Conservation (phyloP, 495 filamentous ascomycete species). For the Neurospora sp. region DNA sequence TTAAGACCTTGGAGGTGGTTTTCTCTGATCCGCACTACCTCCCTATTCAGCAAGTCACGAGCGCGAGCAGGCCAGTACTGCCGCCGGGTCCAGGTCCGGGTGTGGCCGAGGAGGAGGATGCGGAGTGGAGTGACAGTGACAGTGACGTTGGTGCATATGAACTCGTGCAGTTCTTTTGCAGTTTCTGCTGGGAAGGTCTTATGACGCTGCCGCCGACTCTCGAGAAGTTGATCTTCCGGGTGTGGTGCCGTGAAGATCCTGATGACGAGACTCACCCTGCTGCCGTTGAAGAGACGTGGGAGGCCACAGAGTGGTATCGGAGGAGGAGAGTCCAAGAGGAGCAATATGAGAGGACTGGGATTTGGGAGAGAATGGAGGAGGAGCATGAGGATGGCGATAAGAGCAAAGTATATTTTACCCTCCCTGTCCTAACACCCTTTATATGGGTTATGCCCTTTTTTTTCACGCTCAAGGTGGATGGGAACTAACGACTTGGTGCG, state of each 20-base stretch:
- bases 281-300: neutral
- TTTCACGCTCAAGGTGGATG: neutral
- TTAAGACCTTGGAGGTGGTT: neutral
- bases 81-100: neutral
- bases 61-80: neutral
- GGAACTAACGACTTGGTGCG: neutral
- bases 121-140: neutral
- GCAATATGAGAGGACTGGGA: neutral
- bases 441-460: neutral
- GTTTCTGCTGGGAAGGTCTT: neutral
- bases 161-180: neutral
- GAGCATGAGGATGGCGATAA: neutral
- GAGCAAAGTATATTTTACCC: neutral
- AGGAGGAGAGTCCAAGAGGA: neutral
- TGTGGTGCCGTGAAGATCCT: neutral
- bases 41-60: neutral
- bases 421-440: neutral
- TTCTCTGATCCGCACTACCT: neutral
- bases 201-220: neutral
- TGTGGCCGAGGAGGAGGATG: neutral
- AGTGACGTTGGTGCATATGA: neutral
- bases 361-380: neutral
- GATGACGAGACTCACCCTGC: neutral
- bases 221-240: neutral
- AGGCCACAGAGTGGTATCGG: neutral